Base-by-base conservation (phyloP, 2,329 filamentous ascomycete species). In the Calonectria leucothoes region DNA sequence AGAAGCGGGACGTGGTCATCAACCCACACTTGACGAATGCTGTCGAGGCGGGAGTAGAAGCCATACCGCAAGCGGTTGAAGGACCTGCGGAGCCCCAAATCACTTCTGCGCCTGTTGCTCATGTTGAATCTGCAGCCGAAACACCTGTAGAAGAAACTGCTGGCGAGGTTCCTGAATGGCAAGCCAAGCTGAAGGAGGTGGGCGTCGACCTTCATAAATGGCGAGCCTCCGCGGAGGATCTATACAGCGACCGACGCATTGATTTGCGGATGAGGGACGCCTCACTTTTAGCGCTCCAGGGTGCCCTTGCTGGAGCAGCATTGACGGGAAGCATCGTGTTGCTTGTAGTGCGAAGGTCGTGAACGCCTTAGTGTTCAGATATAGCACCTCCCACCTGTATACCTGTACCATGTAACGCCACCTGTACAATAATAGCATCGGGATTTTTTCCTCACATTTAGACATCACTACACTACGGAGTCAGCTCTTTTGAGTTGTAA, bases 251-350 rank as follows among this genome's bases (percentile, higher is more conserved):
- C 70, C 88, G 91, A 76, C 85, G 85, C 74, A 86, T 95, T 79
- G 86, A 89, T 63, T 80, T 95, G 74, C 90, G 90, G 52, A 94
- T 94, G 87, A 89, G 91, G 66, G 94, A 96, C 79, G 85, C 93
- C 37, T 94, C 94, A 3, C 84, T 93, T n/a, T 86, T 94, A 76
- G 92, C 90, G 63, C 84, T 95, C 42, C 91, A 95, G 83, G 90
- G 93, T 69, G 91, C 90, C 10, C 88, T 91, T 33, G 89, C 91
- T 0, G 94, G 94, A n/a, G 93, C 92, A 14, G 87, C 89, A 0
- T 76, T 94, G 20, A 89, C 89, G 66, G 89, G 89, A 42, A 83
- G 90, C 48, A 78, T 93, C 66, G 87, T 88, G 6, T 76, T 92
- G 51, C 80, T 91, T 52, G 76, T 89, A 27, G 82, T 87, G 61